Evolutionary conservation across 1,284 basidiomycete genomes (phyloP).

Genomic region (Rhodotorula sp.): DNA sequence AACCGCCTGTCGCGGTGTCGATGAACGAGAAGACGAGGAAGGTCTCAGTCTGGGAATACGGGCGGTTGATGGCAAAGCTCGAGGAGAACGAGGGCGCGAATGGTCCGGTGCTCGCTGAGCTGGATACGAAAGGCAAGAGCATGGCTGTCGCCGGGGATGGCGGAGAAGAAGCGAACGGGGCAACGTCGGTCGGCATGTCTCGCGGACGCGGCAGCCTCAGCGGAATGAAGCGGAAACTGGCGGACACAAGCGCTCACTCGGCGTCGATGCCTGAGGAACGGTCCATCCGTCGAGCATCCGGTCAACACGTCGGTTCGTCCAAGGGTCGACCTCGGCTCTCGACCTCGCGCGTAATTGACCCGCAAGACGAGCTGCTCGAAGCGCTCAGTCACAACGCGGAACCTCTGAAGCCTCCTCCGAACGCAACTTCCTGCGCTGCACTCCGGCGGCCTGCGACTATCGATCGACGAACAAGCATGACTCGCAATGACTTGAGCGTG

Average conservation of each 20-base stretch:
- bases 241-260: neutral
- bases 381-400: neutral
- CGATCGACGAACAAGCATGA: constrained; percentile 24
- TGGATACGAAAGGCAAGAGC: neutral
- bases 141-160: neutral
- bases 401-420: neutral
- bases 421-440: neutral
- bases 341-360: neutral
- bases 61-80: neutral
- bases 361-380: neutral
- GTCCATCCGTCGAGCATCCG: neutral
- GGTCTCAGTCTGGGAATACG: neutral
- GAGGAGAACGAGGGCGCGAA: neutral
- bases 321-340: neutral
- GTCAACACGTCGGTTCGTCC: too few species aligned
- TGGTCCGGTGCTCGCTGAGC: too few species aligned
- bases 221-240: constrained; percentile 15
- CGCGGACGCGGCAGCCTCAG: neutral
- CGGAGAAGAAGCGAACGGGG: too few species aligned
- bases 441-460: neutral
- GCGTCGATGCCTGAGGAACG: neutral
- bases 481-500: constrained; percentile 59
- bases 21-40: too few species aligned
- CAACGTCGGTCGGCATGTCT: neutral
- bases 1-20: too few species aligned